A percentile compares a stretch with the other conserved stretches of the same genome.
phyloP scores from a whole-genome alignment of 2,329 filamentous ascomycete species.

The Acephala macrosclerotiorum region DNA sequence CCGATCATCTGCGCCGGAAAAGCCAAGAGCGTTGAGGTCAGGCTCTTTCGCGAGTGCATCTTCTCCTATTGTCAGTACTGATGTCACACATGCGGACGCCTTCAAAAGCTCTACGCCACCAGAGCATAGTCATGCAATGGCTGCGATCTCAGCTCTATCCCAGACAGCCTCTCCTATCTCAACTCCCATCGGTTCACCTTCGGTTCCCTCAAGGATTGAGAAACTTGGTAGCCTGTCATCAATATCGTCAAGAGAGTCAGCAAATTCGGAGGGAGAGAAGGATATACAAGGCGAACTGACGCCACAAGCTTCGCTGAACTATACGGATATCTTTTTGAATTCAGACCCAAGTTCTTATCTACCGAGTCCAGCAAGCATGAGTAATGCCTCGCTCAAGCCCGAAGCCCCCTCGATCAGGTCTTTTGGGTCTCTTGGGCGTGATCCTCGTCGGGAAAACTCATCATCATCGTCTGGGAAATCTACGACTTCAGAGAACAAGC shows the following conservation, averaged over 20 bases:
- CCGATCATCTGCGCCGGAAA: constrained; percentile 49
- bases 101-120: constrained; percentile 62
- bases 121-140: constrained; percentile 70
- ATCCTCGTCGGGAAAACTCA: constrained; percentile 44
- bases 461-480: constrained; percentile 44
- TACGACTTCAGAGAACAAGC: constrained; percentile 48
- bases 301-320: constrained; percentile 39
- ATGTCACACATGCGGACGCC: constrained; percentile 71
- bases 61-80: constrained; percentile 71
- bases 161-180: constrained; percentile 59
- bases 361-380: constrained; percentile 45
- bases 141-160: constrained; percentile 69
- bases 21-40: constrained; percentile 64
- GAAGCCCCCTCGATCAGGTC: constrained; percentile 50
- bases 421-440: constrained; percentile 48
- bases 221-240: constrained; percentile 58
- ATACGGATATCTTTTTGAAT: constrained; percentile 23
- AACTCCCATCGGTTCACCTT: constrained; percentile 53
- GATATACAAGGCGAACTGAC: constrained; percentile 42
- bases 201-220: constrained; percentile 48
- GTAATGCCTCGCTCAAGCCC: constrained; percentile 49
- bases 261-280: constrained; percentile 47
- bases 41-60: constrained; percentile 68
- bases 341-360: constrained; percentile 34
- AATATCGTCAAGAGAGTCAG: constrained; percentile 54